Base-by-base conservation (phyloP, 2,329 filamentous ascomycete species). In the Lecanicillium sp. region DNA sequence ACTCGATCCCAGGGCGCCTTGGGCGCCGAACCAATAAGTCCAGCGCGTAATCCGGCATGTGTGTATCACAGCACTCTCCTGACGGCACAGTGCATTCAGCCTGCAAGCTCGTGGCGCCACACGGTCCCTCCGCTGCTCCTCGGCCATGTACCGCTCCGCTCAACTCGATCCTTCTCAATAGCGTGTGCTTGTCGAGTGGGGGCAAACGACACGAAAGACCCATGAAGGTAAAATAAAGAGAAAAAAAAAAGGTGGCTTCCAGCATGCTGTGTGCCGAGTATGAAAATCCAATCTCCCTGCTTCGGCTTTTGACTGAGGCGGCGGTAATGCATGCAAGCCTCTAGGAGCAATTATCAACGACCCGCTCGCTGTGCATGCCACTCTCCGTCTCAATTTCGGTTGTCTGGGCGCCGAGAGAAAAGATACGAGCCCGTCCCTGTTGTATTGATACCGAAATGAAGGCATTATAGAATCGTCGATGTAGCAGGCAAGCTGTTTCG, bases 211-310 rank as follows among this genome's bases (percentile, higher is more conserved):
- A 29, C 26, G 7, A 12, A 29, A 29, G 26, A 29, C 26, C 26
- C 26, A 29, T 7, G 12, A 29, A 29, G 26, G 7, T 12, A 12
- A 12, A 12, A 7, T 29, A 7, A 12, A 29, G 7, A 29, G 7
- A 29, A 12, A 37, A 6, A 24, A 20, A 19, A 14, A 37, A 21
- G 17, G 23, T 37, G 42, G 32, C 33, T 45, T 45, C 23, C 29
- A 33, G 29, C 29, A n/a, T n/a, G 42, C 21, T 23, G 42, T 15
- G 19, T 30, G 17, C 39, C 21, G 42, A 35, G 24, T 12, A 10
- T 17, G 24, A 24, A 32, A 46, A 46, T 29, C 21, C 15, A 36
- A 44, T 39, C 37, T 39, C 23, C 37, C 37, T 39, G 37, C 14
- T 26, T 27, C 23, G 37, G 42, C 23, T 15, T 15, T 19, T 39